Evolutionary conservation across 1,284 basidiomycete species (phyloP).

Genomic region (Afroboletus lepidellus): DNA sequence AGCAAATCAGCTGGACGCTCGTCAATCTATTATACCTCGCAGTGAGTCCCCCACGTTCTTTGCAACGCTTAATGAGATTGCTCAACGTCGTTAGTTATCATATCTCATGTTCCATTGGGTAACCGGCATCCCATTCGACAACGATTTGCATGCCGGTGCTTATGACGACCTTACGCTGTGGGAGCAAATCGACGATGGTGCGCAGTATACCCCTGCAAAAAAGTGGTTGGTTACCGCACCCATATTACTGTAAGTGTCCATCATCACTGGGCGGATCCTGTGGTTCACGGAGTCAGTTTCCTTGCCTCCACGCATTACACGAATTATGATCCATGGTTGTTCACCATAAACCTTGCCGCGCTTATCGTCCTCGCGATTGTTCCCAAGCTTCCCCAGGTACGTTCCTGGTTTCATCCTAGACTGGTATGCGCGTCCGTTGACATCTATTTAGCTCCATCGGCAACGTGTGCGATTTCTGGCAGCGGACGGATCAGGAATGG

Average conservation of each 20-base stretch:
- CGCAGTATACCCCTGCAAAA: conserved; percentile 97
- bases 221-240: conserved; percentile 96
- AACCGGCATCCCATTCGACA: conserved; percentile 95
- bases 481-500: conserved; percentile 55
- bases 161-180: conserved; percentile 98
- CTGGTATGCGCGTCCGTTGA: conserved; percentile 15
- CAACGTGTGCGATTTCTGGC: conserved; percentile 75
- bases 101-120: conserved; percentile 99
- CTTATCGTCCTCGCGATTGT: conserved; percentile 79
- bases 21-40: conserved; percentile 92
- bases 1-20: conserved; percentile 94
- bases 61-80: neutral
- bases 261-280: conserved; percentile 1
- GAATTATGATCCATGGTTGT: conserved; percentile 90
- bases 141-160: conserved; percentile 83
- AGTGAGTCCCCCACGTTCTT: conserved; percentile 50
- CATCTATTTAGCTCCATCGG: conserved; percentile 61
- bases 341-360: conserved; percentile 88
- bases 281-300: conserved; percentile 57
- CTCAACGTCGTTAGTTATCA: conserved; percentile 62
- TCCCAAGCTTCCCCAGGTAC: conserved; percentile 92
- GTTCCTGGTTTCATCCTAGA: conserved; percentile 10
- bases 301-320: conserved; percentile 98
- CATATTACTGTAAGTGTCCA: conserved; percentile 75
- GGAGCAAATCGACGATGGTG: conserved; percentile 99